phyloP scores from a whole-genome alignment of 192 early-diverging fungal genomes.

The Funneliformis mosseae region DNA sequence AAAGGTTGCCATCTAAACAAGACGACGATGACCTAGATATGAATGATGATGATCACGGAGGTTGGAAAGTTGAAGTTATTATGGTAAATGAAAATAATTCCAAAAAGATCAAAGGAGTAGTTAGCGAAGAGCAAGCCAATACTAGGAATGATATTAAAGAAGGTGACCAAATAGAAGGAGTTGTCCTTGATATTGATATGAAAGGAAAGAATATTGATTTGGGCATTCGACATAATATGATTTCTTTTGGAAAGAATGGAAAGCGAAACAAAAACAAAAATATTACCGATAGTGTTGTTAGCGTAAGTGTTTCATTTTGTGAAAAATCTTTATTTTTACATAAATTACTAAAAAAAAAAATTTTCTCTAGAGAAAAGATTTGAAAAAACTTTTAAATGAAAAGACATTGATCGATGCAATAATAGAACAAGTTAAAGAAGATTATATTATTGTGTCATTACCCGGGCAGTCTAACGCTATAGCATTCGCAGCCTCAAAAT shows the following conservation, averaged over 20 bases:
- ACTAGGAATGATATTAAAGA: constrained; percentile 51
- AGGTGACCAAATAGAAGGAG: constrained; percentile 54
- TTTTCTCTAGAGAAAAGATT: constrained; percentile 25
- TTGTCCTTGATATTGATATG: constrained; percentile 71
- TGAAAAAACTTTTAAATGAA: constrained; percentile 41
- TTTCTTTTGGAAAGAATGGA: constrained; percentile 20
- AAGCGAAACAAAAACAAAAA: background rate
- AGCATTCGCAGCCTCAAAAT: constrained; percentile 60
- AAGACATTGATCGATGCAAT: constrained; percentile 53
- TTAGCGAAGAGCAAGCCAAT: constrained; percentile 57
- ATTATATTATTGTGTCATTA: constrained; percentile 72
- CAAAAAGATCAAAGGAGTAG: constrained; percentile 55
- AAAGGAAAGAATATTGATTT: constrained; percentile 68
- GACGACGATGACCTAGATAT: background rate
- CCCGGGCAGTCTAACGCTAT: constrained; percentile 56
- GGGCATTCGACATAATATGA: constrained; percentile 50
- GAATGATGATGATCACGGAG: constrained; percentile 34
- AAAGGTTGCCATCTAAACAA: constrained; percentile 38
- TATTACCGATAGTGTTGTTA: background rate
- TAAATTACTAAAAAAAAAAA: background rate
- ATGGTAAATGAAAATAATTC: constrained; percentile 34
- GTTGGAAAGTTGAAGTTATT: background rate
- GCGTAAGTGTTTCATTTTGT: background rate
- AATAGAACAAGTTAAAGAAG: constrained; percentile 78
- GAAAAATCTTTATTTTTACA: background rate